Conservation (phyloP, 352 stramenopile species). For the Pythium myriotylum region DNA sequence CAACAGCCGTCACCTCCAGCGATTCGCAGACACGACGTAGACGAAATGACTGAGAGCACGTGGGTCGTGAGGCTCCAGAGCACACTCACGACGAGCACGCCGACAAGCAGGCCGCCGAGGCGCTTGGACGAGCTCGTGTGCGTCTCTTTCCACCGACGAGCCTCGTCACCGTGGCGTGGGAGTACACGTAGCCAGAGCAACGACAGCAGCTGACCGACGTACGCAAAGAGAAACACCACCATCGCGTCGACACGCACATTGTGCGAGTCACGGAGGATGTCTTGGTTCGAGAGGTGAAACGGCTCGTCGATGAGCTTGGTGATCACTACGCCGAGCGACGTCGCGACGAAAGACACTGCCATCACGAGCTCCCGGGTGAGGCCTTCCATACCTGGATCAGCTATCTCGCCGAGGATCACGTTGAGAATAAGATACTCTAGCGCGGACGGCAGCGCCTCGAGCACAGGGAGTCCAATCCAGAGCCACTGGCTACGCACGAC, state of each 20-base stretch:
- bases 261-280: slow-evolving; percentile 47
- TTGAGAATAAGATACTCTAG: slow-evolving; percentile 57
- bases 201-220: slow-evolving; percentile 46
- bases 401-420: slow-evolving; percentile 49
- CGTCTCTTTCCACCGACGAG: slow-evolving; percentile 30
- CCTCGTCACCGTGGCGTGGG: slow-evolving; percentile 36
- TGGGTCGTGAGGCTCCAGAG: slow-evolving; percentile 35
- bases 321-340: slow-evolving; percentile 42
- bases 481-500: slow-evolving; percentile 65
- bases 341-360: slow-evolving; percentile 44
- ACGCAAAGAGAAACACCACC: slow-evolving; percentile 51
- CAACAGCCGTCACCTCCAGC: slow-evolving; percentile 46
- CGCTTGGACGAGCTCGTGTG: slow-evolving; percentile 28
- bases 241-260: slow-evolving; percentile 44
- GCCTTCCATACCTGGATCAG: slow-evolving; percentile 32
- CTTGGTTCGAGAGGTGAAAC: slow-evolving; percentile 36
- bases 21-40: slow-evolving; percentile 17
- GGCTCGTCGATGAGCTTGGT: slow-evolving; percentile 40
- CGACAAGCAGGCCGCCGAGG: slow-evolving; percentile 25
- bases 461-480: slow-evolving; percentile 55
- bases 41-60: slow-evolving; percentile 48
- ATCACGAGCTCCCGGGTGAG: slow-evolving; percentile 43
- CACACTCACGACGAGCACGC: slow-evolving; percentile 17
- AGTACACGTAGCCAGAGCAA: slow-evolving; percentile 46
- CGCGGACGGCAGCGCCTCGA: slow-evolving; percentile 49